Percentiles rank a stretch among this genome's conserved stretches.
These are phyloP conservation scores for Punica granatum DNA, from an alignment of 345 rosid species.

Conservation along the genomic window DNA sequence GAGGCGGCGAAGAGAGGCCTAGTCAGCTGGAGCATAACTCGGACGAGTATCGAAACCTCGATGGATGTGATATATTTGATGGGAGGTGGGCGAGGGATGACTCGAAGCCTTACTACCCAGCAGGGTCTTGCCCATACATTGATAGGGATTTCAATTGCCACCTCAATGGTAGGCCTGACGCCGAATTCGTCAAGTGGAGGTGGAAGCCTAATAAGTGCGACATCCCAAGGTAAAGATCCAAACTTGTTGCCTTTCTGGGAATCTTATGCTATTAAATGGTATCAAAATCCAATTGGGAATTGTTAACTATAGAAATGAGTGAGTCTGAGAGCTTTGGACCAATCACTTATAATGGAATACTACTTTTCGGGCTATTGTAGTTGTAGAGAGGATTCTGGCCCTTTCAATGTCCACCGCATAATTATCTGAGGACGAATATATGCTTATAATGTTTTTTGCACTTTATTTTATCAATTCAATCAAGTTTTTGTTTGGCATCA, in stretches of 20 bases:
- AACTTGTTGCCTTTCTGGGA: not conserved
- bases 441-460: not conserved
- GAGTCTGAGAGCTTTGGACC: too few relatives aligned
- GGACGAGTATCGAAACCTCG: constrained; percentile 11
- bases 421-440: too few relatives aligned
- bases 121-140: constrained; percentile 71
- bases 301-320: too few relatives aligned
- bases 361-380: too few relatives aligned
- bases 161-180: constrained; percentile 65
- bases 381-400: too few relatives aligned
- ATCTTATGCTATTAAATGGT: not conserved
- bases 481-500: not conserved
- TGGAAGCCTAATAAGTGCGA: constrained; percentile 80
- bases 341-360: too few relatives aligned
- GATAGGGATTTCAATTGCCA: constrained; percentile 77
- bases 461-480: not conserved
- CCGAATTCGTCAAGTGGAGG: constrained; percentile 60
- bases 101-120: constrained; percentile 61
- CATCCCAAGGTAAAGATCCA: constrained; percentile 44
- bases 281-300: not conserved
- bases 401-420: too few relatives aligned
- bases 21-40: not conserved
- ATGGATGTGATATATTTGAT: constrained; percentile 59
- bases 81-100: constrained; percentile 75
- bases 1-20: not conserved